Percentiles rank a stretch among this genome's conserved stretches.
These are phyloP conservation scores for Geranomyces variabilis DNA, from an alignment of 192 early-diverging fungal genomes.

Conservation along the genomic window DNA sequence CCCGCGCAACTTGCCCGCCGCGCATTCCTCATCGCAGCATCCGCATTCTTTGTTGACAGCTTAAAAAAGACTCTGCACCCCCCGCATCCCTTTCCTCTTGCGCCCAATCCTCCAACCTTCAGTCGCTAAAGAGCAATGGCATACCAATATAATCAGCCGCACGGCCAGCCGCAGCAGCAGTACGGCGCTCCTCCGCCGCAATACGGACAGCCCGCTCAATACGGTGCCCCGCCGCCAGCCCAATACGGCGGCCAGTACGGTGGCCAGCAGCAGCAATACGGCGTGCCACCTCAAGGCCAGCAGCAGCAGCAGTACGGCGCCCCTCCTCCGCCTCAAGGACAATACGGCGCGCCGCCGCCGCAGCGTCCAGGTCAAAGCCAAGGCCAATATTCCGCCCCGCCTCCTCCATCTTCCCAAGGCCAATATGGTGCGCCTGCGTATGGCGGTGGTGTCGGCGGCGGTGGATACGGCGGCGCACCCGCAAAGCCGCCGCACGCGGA, in stretches of 20 bases:
- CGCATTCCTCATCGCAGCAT: too few species aligned
- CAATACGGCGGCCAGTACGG: too few species aligned
- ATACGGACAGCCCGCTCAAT: constrained; percentile 6
- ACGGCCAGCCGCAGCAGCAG: constrained; percentile 11
- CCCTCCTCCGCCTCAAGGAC: background rate
- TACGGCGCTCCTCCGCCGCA: background rate
- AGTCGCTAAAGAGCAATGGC: background rate
- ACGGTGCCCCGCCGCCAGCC: background rate
- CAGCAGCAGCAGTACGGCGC: constrained; percentile 1
- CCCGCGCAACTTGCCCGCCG: too few species aligned
- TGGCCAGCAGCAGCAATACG: background rate
- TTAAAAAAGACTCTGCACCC: too few species aligned
- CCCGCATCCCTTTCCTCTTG: too few species aligned
- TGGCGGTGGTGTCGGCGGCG: background rate
- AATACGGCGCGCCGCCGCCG: background rate
- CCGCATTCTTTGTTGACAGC: too few species aligned
- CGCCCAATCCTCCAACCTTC: too few species aligned
- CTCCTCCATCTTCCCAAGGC: background rate
- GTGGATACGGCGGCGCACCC: background rate
- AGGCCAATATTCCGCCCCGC: background rate
- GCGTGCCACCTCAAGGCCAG: constrained; percentile 4
- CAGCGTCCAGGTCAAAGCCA: background rate
- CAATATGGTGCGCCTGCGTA: background rate
- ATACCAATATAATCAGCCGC: constrained; percentile 9
- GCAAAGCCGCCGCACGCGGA: background rate